Base-by-base conservation (phyloP, 2,329 filamentous ascomycete species). In the Lasiodiplodia hormozganensis region DNA sequence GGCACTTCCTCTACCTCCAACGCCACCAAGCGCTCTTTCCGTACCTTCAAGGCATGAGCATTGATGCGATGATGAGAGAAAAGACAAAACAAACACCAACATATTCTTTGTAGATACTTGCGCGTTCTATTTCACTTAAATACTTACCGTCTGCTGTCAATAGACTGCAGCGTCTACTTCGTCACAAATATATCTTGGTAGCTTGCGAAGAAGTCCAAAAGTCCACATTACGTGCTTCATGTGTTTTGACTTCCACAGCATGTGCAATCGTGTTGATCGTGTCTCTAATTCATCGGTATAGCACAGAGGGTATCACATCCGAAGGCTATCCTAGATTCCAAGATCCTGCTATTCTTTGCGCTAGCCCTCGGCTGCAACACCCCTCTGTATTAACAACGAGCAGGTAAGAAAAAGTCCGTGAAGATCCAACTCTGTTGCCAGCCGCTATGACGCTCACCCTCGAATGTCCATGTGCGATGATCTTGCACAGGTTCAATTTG, bases 71-170 rank as follows among this genome's bases (percentile, higher is more conserved):
- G 43, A 36, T 52, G 43, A 14, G 16, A 31, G n/a, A 36, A 38
- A 25, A 23, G 47, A 64, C 21, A 62, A 31, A 31, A 11, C 10
- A 6, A 23, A 23, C 2, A 49, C 21, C 18, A 28, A 36, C 43
- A 36, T 64, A 36, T 64, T 64, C 60, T 28, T 28, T 64, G 60
- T 64, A 64, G 47, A 64, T 64, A 64, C 18, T 64, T 64, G 28
- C 21, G 54, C 38, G 18, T 52, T 31, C 31, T 23, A 3, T 47
- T 52, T 21, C 18, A 11, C 60, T 36, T 64, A 52, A n/a, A 52
- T 64, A 52, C n/a, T 38, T 64, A 5, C 12, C 34, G 47, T 52
- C 4, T 47, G 60, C 36, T 51, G 60, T 36, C 36, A 11, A 16
- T n/a, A 14, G 25, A 34, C 31, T 40, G 34, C 31, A 31, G 25